Evolutionary conservation across 179 eudicot species (phyloP).

Genomic region (Sideroxylon spinosum): DNA sequence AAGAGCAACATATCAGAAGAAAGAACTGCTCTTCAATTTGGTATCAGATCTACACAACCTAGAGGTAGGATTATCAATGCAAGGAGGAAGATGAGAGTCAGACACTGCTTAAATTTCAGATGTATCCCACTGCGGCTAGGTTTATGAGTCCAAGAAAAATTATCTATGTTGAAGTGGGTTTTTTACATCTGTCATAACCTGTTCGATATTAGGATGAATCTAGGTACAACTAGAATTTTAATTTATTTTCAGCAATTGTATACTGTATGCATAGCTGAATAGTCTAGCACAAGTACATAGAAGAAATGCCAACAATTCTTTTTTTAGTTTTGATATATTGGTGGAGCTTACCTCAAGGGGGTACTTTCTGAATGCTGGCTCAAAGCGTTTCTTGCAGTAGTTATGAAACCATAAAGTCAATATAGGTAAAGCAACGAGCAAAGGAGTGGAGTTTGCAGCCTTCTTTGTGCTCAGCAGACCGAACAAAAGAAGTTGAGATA

Average conservation of each 20-base stretch:
- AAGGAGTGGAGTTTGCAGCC: constrained; percentile 85
- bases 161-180: background rate
- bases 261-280: background rate
- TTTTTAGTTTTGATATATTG: background rate
- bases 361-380: constrained; percentile 77
- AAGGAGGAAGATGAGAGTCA: no score
- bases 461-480: constrained; percentile 85
- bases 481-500: constrained; percentile 79
- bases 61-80: no score
- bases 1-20: background rate
- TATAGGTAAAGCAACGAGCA: constrained; percentile 68
- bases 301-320: background rate
- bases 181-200: background rate
- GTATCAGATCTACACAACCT: no score
- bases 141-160: background rate
- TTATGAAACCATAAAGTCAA: constrained; percentile 75
- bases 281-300: background rate
- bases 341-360: constrained; percentile 71
- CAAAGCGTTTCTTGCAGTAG: constrained; percentile 85
- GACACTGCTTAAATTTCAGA: no score
- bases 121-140: background rate
- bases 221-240: background rate
- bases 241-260: background rate
- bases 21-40: background rate
- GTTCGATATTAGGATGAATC: background rate